Percentiles rank a stretch among this genome's conserved stretches.
These are phyloP conservation scores for Trichoderma atroviride DNA, from an alignment of 2,329 filamentous ascomycete species.

Conservation along the genomic window DNA sequence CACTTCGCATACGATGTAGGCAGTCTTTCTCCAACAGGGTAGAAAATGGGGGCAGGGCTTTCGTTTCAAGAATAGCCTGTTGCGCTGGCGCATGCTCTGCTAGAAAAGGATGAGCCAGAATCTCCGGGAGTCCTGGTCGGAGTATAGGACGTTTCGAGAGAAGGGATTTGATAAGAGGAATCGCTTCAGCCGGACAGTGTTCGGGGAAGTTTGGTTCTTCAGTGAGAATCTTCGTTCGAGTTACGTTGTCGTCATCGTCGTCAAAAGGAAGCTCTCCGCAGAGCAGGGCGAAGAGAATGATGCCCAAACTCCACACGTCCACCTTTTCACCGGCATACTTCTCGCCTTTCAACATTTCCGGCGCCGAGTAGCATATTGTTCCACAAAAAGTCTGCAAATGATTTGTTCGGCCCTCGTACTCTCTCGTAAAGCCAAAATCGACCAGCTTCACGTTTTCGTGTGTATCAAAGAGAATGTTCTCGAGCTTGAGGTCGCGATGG, in stretches of 20 bases:
- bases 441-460: slow-evolving; percentile 96
- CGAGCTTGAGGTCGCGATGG: slow-evolving; percentile 93
- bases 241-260: slow-evolving; percentile 88
- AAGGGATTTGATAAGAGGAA: slow-evolving; percentile 74
- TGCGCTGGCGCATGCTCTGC: slow-evolving; percentile 85
- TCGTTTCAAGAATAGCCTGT: slow-evolving; percentile 82
- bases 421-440: slow-evolving; percentile 96
- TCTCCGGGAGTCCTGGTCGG: slow-evolving; percentile 79
- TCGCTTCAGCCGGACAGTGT: slow-evolving; percentile 75
- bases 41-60: slow-evolving; percentile 79
- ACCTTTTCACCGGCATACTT: slow-evolving; percentile 98
- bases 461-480: slow-evolving; percentile 89
- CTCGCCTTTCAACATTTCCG: slow-evolving; percentile 97
- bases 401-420: slow-evolving; percentile 93
- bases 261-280: slow-evolving; percentile 92
- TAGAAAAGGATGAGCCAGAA: slow-evolving; percentile 85
- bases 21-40: slow-evolving; percentile 89
- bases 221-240: slow-evolving; percentile 80
- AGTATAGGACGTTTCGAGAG: slow-evolving; percentile 88
- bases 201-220: slow-evolving; percentile 86
- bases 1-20: slow-evolving; percentile 86
- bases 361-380: slow-evolving; percentile 95
- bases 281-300: slow-evolving; percentile 81
- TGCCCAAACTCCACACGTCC: slow-evolving; percentile 89
- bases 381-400: slow-evolving; percentile 97